Base-by-base conservation (phyloP, 2,329 filamentous ascomycete genomes). In the Penicillium aurantiogriseum region DNA sequence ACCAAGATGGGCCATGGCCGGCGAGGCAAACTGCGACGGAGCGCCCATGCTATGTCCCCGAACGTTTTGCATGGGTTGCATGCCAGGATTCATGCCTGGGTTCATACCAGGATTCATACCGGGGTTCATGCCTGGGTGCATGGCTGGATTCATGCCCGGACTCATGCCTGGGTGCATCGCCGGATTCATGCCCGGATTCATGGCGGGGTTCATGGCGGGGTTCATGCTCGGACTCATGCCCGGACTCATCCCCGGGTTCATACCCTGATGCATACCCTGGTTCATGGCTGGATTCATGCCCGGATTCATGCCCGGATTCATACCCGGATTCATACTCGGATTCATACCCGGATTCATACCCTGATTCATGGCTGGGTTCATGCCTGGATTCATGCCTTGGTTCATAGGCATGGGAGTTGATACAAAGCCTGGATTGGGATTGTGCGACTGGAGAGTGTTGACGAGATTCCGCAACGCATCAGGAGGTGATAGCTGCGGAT, bases 1-100 rank as follows among this genome's bases (percentile, higher is more conserved):
- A 47, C 78, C 78, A 48, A 84, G 76, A 66, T 85, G 82, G 13
- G 76, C 75, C 70, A 85, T 78, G 13, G 80, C 82, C 15, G 85
- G 85, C 27, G 84, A 87, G 56, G 84, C 82, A 71, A 84, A 85
- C 60, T 81, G 80, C 33, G 75, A 75, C 13, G 79, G 78, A 5
- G 75, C 75, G 54, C 77, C 77, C 63, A 81, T 76, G 55, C 71
- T 77, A 39, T 79, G 78, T 39, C 73, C 78, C 19, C 77, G 74
- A 48, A 74, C 74, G 38, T 71, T 72, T 54, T 70, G 74, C 17
- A 67, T 67, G 36, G 68, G 70, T 53, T 76, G 74, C 58, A 73
- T 66, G n/a, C 68, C 69, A 15, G 69, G 68, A 42, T 74, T 76
- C 45, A 55, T 55, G 4, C 61, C 52, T 5, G 38, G 29, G 8